Base-by-base conservation (phyloP, 2,329 filamentous ascomycete genomes). In the Emmonsiellopsis sp. region DNA sequence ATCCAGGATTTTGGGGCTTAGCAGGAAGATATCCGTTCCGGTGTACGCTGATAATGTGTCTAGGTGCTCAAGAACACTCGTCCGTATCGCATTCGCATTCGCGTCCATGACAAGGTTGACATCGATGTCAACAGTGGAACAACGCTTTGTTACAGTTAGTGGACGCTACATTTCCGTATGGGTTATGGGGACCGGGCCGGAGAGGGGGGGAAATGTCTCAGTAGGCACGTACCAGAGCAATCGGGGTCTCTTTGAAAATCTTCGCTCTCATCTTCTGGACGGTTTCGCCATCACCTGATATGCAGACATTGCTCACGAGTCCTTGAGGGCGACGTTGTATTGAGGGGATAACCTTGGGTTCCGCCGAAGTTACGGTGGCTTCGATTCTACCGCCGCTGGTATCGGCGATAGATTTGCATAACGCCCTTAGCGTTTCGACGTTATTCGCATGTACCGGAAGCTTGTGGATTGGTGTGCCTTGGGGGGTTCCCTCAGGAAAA, bases 11-110 rank as follows among this genome's bases (percentile, higher is more conserved):
- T 94, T 95, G 3, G 93, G 91, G 54, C 90, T 91, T 49, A 98
- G 81, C 48, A 98, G 77, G 71, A 98, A 98, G 61, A 98, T 94
- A 70, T 98, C 93, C 52, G 95, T 92, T 50, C 93, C 93, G 57
- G 91, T 96, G 65, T 87, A 94, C 60, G 78, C 81, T 9, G 93
- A 88, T 64, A 95, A 86, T 58, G 86, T 84, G 70, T 97, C 89
- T 61, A 98, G 80, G 63, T 92, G 88, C 58, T 89, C 84, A 50
- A 91, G 82, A 32, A 96, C 87, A 47, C 83, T 80, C 58, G 84
- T 79, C 66, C 88, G 84, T 56, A 95, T 78, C 44, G 85, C 82
- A 56, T 82, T 79, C 31, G 77, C 74, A 55, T 77, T 74, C 50
- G 84, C 82, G 60, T 95, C 90, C 68, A 91, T 87, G 65, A 97